Evolutionary conservation across 306 rosid genomes (phyloP), one percentile per base, ranked within the genome.

Genomic region (Rosa chinensis): DNA sequence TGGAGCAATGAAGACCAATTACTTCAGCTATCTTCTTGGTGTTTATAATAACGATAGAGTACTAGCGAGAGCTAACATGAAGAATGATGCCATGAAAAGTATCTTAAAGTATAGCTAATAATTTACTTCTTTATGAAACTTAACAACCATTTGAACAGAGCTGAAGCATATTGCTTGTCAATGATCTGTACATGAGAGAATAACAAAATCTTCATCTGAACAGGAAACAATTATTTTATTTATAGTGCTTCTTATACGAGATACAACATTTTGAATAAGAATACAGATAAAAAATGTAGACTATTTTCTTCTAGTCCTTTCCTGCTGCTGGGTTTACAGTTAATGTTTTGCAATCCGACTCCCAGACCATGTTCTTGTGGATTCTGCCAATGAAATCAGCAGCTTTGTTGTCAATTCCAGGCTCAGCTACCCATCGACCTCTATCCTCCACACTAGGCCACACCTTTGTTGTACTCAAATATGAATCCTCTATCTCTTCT

Each of bases 401-500:
- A 23, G 99, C 97, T 70, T 84, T 92, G 79, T 63, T 78, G 67
- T 94, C 91, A 77, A 94, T 89, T 47, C 79, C 89, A 72, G 90
- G 99, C 75, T 91, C 97, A 14, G 94, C 97, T 0, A 90, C 93
- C 6, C 91, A 87, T 0, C 82, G 79, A 10, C 81, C 89, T 82
- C 75, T 89, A 82, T 94, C 99, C 28, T 82, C 93, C 11, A 92
- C 97, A 64, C 97, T 94, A 3, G 97, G 97, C 94, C 93, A 92
- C 25, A 91, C 87, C 86, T 76, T 91, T 21, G 79, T 59, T 1
- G 76, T 42, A 73, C 82, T 90, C 62, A 72, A 8, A 20, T 85
- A 76, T 18, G 85, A 90, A 3, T 89, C 90, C 64, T 89, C 80
- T 14, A 3, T 21, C 17, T 69, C 72, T 5, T 84, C 80, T 42